A percentile compares a stretch with the other conserved stretches of the same genome.
These are phyloP conservation scores for Oryza glaberrima DNA, from an alignment of 176 grass and related monocot species.

Conservation along the genomic window DNA sequence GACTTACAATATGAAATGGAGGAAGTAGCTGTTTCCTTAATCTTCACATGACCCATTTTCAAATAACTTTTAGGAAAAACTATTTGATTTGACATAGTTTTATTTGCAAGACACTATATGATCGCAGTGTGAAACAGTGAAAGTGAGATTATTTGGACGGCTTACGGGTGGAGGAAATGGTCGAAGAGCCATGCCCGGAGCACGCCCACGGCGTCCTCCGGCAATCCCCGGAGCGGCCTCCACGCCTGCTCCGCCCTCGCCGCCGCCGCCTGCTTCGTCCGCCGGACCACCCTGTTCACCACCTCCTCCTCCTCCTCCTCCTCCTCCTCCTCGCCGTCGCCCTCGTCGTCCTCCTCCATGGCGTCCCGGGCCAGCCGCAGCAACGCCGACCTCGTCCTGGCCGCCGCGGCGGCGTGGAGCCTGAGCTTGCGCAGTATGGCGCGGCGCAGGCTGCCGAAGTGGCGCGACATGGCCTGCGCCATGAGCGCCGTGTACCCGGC, in stretches of 20 bases:
- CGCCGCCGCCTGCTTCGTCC: slow-evolving; percentile 53
- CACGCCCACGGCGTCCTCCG: slow-evolving; percentile 73
- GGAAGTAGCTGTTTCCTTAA: background rate
- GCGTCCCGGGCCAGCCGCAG: slow-evolving; percentile 23
- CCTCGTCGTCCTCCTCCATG: slow-evolving; percentile 1
- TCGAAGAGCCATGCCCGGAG: slow-evolving; percentile 93
- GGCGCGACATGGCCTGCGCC: slow-evolving; percentile 84
- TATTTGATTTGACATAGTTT: no score
- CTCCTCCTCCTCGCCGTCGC: background rate
- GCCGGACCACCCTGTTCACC: slow-evolving; percentile 53
- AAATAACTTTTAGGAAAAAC: background rate
- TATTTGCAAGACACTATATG: no score
- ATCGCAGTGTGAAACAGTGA: background rate
- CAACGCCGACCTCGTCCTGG: slow-evolving; percentile 34
- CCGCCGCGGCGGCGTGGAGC: slow-evolving; percentile 14
- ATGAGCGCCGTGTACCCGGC: slow-evolving; percentile 78
- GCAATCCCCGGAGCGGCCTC: slow-evolving; percentile 79
- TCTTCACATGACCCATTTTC: background rate
- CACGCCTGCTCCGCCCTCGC: slow-evolving; percentile 66
- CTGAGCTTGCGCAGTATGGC: slow-evolving; percentile 67
- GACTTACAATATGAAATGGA: no score
- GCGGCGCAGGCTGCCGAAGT: slow-evolving; percentile 80
- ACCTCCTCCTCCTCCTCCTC: slow-evolving; percentile 10
- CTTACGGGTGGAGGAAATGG: slow-evolving; percentile 98
- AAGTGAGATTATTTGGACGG: background rate